phyloP scores from a whole-genome alignment of 2,329 filamentous ascomycete species.

The Kalmusia sp. region DNA sequence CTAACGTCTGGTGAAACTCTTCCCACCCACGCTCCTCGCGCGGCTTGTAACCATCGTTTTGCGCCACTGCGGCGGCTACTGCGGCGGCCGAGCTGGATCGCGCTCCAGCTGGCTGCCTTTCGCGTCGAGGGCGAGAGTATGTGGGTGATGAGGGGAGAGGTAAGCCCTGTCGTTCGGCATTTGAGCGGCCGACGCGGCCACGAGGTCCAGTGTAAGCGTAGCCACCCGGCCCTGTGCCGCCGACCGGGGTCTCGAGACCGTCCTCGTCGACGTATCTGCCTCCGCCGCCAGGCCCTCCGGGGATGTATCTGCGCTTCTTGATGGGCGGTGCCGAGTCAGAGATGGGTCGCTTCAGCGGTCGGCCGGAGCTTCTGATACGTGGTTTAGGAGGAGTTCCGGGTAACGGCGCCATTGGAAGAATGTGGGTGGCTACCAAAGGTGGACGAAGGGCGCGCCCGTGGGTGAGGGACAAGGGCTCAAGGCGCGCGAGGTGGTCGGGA shows the following conservation, averaged over 20 bases:
- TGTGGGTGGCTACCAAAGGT: slow-evolving; percentile 31
- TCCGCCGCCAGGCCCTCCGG: slow-evolving; percentile 85
- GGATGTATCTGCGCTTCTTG: slow-evolving; percentile 71
- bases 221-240: slow-evolving; percentile 56
- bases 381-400: slow-evolving; percentile 44
- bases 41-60: slow-evolving; percentile 96
- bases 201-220: slow-evolving; percentile 60
- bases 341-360: slow-evolving; percentile 40
- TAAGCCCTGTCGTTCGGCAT: slow-evolving; percentile 49
- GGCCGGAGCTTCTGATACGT: slow-evolving; percentile 43
- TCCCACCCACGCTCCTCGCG: slow-evolving; percentile 97
- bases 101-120: slow-evolving; percentile 60
- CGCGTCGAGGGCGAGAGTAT: slow-evolving; percentile 45
- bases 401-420: slow-evolving; percentile 37
- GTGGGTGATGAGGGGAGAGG: slow-evolving; percentile 57
- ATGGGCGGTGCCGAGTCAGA: slow-evolving; percentile 51
- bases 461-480: slow-evolving; percentile 25
- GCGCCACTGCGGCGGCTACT: slow-evolving; percentile 84
- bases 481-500: slow-evolving; percentile 35
- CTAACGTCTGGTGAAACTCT: slow-evolving; percentile 94
- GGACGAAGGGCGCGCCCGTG: slow-evolving; percentile 24
- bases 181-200: slow-evolving; percentile 61
- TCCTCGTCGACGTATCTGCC: slow-evolving; percentile 82
- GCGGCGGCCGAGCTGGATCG: slow-evolving; percentile 87
- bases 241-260: slow-evolving; percentile 65